These are phyloP conservation scores for Monosporascus cannonballus DNA, from an alignment of 2,329 filamentous ascomycete species.

Conservation along the genomic window DNA sequence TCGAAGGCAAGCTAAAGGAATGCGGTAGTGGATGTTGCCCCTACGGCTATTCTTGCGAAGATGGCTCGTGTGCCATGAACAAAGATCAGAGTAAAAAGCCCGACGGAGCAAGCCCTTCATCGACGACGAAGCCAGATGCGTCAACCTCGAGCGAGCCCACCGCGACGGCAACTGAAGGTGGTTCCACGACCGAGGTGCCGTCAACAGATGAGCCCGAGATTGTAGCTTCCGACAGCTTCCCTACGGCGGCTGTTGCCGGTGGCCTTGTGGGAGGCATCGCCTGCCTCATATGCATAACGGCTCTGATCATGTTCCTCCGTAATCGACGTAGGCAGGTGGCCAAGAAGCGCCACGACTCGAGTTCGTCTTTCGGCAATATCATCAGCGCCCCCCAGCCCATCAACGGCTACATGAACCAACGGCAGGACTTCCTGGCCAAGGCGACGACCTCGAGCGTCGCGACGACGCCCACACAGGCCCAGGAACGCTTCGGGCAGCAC, in stretches of 20 bases:
- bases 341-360: conserved; percentile 9
- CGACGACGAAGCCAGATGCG: neutral
- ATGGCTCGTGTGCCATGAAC: conserved; percentile 44
- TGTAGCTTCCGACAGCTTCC: conserved; percentile 10
- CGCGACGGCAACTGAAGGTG: conserved; percentile 8
- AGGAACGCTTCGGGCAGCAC: conserved; percentile 2
- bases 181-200: conserved; percentile 7
- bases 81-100: conserved; percentile 40
- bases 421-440: conserved; percentile 23
- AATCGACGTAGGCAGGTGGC: conserved; percentile 9
- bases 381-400: conserved; percentile 24
- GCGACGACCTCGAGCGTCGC: conserved; percentile 14
- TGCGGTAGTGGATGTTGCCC: conserved; percentile 66
- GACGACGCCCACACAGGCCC: conserved; percentile 8
- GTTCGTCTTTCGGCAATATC: conserved; percentile 21
- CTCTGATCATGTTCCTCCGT: conserved; percentile 11
- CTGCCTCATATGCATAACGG: conserved; percentile 10
- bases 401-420: conserved; percentile 17
- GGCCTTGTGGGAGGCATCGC: conserved; percentile 22
- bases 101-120: neutral
- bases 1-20: conserved; percentile 46
- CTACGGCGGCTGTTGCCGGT: conserved; percentile 24
- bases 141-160: conserved; percentile 5
- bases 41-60: conserved; percentile 61
- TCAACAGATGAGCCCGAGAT: conserved; percentile 7